These are phyloP conservation scores for Saccharomycopsis fodiens DNA, from an alignment of 805 yeast genomes.

Conservation along the genomic window DNA sequence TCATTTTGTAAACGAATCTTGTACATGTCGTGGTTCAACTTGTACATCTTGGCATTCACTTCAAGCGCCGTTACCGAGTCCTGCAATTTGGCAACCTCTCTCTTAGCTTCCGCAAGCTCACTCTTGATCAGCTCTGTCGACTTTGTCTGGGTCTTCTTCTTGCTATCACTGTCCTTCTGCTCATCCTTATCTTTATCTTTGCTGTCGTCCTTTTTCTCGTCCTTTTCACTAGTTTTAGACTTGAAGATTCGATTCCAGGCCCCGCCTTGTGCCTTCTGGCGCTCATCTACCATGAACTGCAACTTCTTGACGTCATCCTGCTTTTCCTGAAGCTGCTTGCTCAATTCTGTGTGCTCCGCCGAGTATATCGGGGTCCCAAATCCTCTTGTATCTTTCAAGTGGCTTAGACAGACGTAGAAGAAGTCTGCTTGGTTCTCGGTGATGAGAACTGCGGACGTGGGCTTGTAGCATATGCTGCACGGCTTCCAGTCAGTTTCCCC, in stretches of 20 bases:
- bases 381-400: slow-evolving; percentile 36
- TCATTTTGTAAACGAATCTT: slow-evolving; percentile 13
- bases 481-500: slow-evolving; percentile 36
- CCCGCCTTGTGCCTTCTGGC: slow-evolving; percentile 9
- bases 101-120: neutral
- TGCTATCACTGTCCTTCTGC: neutral
- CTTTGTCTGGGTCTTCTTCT: slow-evolving; percentile 5
- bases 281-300: slow-evolving; percentile 7
- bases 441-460: slow-evolving; percentile 38
- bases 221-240: no score
- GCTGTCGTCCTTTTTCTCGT: neutral
- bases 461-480: slow-evolving; percentile 45
- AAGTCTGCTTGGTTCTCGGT: slow-evolving; percentile 34
- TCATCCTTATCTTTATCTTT: neutral
- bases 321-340: slow-evolving; percentile 2
- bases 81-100: slow-evolving; percentile 19
- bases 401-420: slow-evolving; percentile 44
- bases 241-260: slow-evolving; percentile 14
- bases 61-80: neutral
- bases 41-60: slow-evolving; percentile 7
- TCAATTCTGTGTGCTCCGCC: slow-evolving; percentile 5
- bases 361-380: slow-evolving; percentile 14
- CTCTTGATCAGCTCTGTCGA: slow-evolving; percentile 6
- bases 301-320: slow-evolving; percentile 11
- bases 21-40: slow-evolving; percentile 14